phyloP scores from a whole-genome alignment of 345 rosid genomes.

The Hibiscus syriacus region DNA sequence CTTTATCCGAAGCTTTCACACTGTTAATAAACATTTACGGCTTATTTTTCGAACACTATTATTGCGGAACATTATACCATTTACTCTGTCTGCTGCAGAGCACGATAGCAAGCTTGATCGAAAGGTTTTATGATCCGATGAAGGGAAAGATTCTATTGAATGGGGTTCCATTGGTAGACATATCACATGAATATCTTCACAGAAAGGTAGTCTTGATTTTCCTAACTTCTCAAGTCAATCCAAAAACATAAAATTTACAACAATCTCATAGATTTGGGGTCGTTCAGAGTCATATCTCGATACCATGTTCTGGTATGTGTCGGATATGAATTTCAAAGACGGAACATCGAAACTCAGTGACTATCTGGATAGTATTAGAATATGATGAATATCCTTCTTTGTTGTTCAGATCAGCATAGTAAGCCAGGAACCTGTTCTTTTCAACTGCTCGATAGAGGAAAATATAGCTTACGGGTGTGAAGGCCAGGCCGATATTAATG shows the following conservation, averaged over 20 bases:
- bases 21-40: neutral
- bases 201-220: slow-evolving; percentile 9
- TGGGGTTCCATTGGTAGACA: slow-evolving; percentile 73
- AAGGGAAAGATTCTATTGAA: slow-evolving; percentile 75
- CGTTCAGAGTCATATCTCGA: too few species aligned
- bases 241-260: neutral
- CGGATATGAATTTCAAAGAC: too few species aligned
- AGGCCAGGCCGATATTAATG: slow-evolving; percentile 40
- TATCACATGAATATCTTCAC: slow-evolving; percentile 81
- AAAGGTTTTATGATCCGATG: slow-evolving; percentile 27
- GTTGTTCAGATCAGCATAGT: slow-evolving; percentile 75
- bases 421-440: slow-evolving; percentile 92
- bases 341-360: neutral
- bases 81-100: slow-evolving; percentile 44
- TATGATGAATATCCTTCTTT: neutral
- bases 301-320: too few species aligned
- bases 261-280: neutral
- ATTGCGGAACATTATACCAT: neutral
- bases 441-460: slow-evolving; percentile 40
- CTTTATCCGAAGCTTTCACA: neutral
- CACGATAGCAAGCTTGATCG: slow-evolving; percentile 35
- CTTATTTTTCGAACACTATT: neutral
- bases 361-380: neutral
- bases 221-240: neutral
- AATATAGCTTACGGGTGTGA: slow-evolving; percentile 63